A percentile compares a stretch with the other conserved stretches of the same genome.
Evolutionary conservation across 305 asterid species (phyloP).

Genomic region (Galium porrigens): DNA sequence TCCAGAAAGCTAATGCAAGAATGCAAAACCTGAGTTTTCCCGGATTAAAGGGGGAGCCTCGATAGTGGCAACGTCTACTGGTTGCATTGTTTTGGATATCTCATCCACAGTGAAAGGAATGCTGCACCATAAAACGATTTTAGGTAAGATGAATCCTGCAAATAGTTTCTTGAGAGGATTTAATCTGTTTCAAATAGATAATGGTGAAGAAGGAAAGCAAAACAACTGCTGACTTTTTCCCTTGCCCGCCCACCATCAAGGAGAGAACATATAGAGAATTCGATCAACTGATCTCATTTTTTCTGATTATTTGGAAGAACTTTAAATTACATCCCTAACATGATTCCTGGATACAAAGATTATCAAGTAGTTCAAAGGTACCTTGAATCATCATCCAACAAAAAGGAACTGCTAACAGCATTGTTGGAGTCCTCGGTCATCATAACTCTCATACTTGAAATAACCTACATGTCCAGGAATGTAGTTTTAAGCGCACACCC

Average conservation of each 20-base stretch:
- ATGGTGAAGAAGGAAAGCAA: not conserved
- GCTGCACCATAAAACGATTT: slow-evolving; percentile 33
- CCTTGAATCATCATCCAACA: slow-evolving; percentile 95
- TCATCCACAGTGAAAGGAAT: slow-evolving; percentile 94
- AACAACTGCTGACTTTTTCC: not conserved
- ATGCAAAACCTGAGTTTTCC: slow-evolving; percentile 77
- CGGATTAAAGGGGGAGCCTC: slow-evolving; percentile 96
- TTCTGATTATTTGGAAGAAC: not conserved
- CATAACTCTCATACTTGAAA: slow-evolving; percentile 72
- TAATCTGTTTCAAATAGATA: not conserved
- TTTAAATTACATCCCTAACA: not conserved
- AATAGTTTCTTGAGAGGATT: not conserved
- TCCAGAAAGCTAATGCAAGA: slow-evolving; percentile 61
- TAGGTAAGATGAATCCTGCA: not conserved
- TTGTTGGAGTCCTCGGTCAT: slow-evolving; percentile 91
- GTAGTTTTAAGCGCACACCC: slow-evolving; percentile 1
- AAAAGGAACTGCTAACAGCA: slow-evolving; percentile 81
- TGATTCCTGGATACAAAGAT: not conserved
- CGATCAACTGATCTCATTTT: not conserved
- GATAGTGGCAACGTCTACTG: slow-evolving; percentile 58
- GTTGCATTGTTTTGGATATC: slow-evolving; percentile 79
- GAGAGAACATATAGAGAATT: not conserved
- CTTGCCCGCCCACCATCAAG: not conserved
- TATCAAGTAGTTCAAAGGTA: slow-evolving; percentile 14
- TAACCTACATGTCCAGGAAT: slow-evolving; percentile 39